A percentile compares a stretch with the other conserved stretches of the same genome.
phyloP scores from a whole-genome alignment of 441 rosid genomes.

The Populus hybrid region DNA sequence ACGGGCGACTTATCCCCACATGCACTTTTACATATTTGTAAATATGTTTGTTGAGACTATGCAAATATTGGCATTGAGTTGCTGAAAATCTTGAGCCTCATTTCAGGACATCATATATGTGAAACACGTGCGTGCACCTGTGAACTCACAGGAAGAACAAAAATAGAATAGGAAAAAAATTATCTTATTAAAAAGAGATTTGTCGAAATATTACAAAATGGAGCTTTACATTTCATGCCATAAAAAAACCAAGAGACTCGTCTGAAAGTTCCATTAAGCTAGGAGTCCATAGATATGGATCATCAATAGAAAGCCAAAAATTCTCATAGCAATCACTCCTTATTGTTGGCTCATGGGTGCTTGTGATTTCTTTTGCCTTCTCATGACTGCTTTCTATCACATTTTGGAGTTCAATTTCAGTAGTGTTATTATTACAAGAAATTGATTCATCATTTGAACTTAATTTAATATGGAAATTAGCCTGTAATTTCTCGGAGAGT shows the following conservation, averaged over 20 bases:
- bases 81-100: neutral
- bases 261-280: slow-evolving; percentile 18
- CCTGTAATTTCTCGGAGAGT: neutral
- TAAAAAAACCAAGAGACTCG: slow-evolving; percentile 21
- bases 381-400: neutral
- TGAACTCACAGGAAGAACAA: neutral
- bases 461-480: neutral
- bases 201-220: neutral
- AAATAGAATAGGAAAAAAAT: neutral
- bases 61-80: neutral
- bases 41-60: neutral
- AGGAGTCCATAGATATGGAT: slow-evolving; percentile 11
- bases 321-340: neutral
- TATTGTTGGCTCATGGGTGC: neutral
- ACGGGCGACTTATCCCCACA: neutral
- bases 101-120: neutral
- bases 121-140: neutral
- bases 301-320: slow-evolving; percentile 26
- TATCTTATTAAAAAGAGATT: neutral
- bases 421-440: neutral
- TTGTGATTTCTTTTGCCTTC: neutral
- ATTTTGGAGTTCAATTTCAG: neutral
- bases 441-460: neutral
- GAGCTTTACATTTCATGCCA: neutral
- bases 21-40: neutral